Evolutionary conservation across 352 stramenopile species (phyloP), one percentile per base, ranked within the genome.

Genomic region (Globisporangium echinulatum): DNA sequence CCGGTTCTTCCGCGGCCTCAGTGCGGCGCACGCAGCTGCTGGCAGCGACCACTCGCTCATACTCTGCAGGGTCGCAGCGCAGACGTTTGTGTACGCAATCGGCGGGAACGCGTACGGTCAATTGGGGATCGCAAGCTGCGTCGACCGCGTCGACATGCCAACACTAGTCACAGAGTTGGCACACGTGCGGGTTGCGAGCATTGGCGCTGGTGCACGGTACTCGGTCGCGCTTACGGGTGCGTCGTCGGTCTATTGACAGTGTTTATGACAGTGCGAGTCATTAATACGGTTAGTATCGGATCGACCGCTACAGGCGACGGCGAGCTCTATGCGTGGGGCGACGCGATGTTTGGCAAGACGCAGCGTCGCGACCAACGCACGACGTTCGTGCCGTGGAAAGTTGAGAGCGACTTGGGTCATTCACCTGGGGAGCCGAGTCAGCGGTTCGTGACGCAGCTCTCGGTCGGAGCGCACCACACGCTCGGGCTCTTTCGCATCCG

Each of bases 11-110:
- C 70, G 79, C 25, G 79, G 80, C 0, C 70, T 93, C 33, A 67
- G 75, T 4, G 59, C 81, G 0, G 60, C 40, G 4, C 71, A 68
- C n/a, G 69, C 75, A 2, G 70, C 79, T 8, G 77, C 74, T 9
- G 83, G 83, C 44, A 64, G 67, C 2, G 79, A 90, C 56, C 84
- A 91, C 58, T 88, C 81, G 17, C 61, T 91, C 1, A 78, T 91
- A 38, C 39, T 88, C 10, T 91, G 81, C 38, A 7, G 62, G 4
- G 65, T 72, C 10, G 73, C 74, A 0, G 61, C 69, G 0, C 59
- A 58, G 10, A 80, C 72, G 4, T 86, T 77, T 36, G 58, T 91
- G 39, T 93, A 93, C 52, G 72, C 76, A 8, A 91, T 90, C 64
- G 84, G 84, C 13, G 74, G 79, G 6, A 93, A 93, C 53, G 46